Base-by-base conservation (phyloP, 768 basidiomycete genomes). In the Clitopilus passeckerianus region DNA sequence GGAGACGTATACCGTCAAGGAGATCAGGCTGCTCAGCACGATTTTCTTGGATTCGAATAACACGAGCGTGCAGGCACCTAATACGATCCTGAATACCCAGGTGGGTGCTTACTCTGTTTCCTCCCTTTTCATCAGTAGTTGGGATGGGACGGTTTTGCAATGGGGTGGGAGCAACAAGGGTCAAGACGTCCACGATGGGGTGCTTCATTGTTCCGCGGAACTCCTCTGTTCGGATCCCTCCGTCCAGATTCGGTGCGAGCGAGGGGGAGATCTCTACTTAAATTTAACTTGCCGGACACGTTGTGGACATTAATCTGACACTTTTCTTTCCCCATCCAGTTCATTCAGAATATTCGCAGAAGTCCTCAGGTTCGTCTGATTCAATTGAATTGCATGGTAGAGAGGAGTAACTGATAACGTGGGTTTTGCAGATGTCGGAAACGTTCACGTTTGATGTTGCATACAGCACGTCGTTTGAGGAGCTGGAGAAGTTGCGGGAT, bases 1-100 rank as follows among this genome's bases (percentile, higher is more conserved):
- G 24, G 74, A 79, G 34, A 75, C 68, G 7, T 94, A 90, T 69
- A 90, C 89, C 0, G 92, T 96, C 61, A 91, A 90, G 68, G 92
- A 95, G 71, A 95, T 97, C 70, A 81, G 88, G 27, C 80, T 97
- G 30, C 80, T 95, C 58, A 90, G 85, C 58, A 92, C 89, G 7
- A 75, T 91, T 41, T 85, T 93, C 70, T 68, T 89, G 53, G 85
- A 91, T 67, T 70, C 74, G 6, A 79, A 81, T 59, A 83, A 81
- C 23, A 79, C 81, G 37, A 70, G 75, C 24, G 86, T 90, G n/a
- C 89, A 90, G 67, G 88, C 86, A 14, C 88, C 90, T 20, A 90
- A 91, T 65, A 82, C 72, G 58, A 70, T 82, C 6, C 71, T 90
- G 52, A 87, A 84, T 69, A 71, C 75, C 9, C 71, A 80, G 72